Percentiles rank a stretch among this genome's conserved stretches.
phyloP scores from a whole-genome alignment of 768 basidiomycete genomes.

The Amanita inopinata region DNA sequence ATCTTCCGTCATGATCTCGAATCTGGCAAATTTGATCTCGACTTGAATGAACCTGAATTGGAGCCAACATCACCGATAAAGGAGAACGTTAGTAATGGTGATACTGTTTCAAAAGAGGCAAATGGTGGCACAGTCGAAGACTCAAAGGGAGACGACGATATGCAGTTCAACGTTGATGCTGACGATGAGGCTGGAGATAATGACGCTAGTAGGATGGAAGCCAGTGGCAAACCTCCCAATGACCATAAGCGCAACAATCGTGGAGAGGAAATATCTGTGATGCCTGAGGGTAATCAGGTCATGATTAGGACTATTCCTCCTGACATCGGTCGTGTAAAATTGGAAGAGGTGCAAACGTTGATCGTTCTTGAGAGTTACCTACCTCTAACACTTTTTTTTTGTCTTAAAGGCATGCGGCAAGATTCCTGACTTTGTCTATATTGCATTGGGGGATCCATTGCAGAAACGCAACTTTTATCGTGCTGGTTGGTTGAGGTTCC shows the following conservation, averaged over 20 bases:
- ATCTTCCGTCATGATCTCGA: conserved; percentile 75
- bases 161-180: conserved; percentile 61
- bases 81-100: conserved; percentile 39
- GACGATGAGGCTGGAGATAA: conserved; percentile 65
- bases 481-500: conserved; percentile 87
- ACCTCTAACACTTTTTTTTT: conserved; percentile 10
- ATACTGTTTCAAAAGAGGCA: conserved; percentile 25
- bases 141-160: conserved; percentile 62
- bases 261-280: conserved; percentile 63
- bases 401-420: conserved; percentile 63
- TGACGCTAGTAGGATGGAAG: conserved; percentile 41
- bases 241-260: conserved; percentile 44
- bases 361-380: conserved; percentile 12
- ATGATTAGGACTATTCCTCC: conserved; percentile 95
- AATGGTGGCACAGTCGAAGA: conserved; percentile 41
- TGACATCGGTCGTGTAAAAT: conserved; percentile 78
- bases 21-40: conserved; percentile 77
- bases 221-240: conserved; percentile 42
- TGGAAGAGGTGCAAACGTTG: conserved; percentile 65
- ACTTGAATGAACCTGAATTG: conserved; percentile 50
- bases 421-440: conserved; percentile 75
- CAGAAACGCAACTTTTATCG: conserved; percentile 93
- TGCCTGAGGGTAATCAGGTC: conserved; percentile 78
- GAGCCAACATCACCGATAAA: conserved; percentile 43
- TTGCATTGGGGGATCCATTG: conserved; percentile 85